Conservation (phyloP, 345 rosid genomes). For the Populus alba region DNA sequence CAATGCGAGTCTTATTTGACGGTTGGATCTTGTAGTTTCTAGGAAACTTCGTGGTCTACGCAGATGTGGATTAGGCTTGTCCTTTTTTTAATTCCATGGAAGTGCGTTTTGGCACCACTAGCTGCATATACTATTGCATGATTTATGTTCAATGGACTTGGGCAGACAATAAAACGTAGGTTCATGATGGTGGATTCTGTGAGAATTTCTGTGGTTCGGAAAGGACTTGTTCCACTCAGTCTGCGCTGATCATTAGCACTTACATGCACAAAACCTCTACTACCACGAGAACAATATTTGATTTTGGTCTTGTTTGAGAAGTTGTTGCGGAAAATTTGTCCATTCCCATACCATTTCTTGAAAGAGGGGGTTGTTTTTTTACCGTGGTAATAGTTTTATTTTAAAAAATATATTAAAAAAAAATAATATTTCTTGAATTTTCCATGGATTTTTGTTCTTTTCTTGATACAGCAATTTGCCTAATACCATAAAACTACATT, state of each 20-base stretch:
- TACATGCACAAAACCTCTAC: neutral
- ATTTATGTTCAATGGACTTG: conserved; percentile 6
- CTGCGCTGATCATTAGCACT: neutral
- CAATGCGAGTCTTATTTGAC: conserved; percentile 24
- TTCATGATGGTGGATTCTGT: neutral
- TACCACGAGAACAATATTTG: neutral
- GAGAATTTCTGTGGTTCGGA: neutral
- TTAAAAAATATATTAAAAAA: too few relatives aligned
- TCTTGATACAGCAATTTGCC: too few relatives aligned
- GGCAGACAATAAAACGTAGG: neutral
- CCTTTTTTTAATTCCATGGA: neutral
- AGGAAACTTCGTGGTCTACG: conserved; percentile 15
- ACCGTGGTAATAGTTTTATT: too few relatives aligned
- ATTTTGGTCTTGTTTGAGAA: neutral
- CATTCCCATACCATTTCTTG: neutral
- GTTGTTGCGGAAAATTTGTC: neutral
- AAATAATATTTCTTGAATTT: too few relatives aligned
- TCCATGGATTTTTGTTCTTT: too few relatives aligned
- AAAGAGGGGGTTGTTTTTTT: too few relatives aligned
- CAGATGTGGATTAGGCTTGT: neutral
- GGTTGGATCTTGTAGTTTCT: conserved; percentile 13
- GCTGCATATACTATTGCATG: neutral
- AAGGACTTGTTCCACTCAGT: neutral
- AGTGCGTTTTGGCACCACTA: neutral
- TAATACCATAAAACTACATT: too few relatives aligned